Evolutionary conservation across 2,329 filamentous ascomycete species (phyloP).

Genomic region (Trichoderma polysporum): DNA sequence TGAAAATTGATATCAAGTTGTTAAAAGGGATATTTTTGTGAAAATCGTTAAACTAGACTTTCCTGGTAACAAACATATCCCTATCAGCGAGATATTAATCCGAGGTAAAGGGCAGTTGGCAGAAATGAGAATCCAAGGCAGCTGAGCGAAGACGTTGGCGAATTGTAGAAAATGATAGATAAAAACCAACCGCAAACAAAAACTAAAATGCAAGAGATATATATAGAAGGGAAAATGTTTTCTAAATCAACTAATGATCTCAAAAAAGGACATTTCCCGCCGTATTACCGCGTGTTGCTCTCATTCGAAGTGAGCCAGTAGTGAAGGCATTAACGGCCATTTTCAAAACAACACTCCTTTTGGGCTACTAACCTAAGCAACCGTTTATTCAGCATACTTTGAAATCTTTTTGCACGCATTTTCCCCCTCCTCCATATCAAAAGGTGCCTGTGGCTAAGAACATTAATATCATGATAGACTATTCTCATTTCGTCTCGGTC

Average conservation of each 20-base stretch:
- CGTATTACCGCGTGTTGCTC: not conserved
- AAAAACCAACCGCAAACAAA: too few relatives aligned
- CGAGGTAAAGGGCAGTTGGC: not conserved
- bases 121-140: not conserved
- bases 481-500: not conserved
- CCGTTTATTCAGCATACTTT: not conserved
- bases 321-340: not conserved
- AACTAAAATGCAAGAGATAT: too few relatives aligned
- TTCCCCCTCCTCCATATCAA: not conserved
- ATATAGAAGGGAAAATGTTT: too few relatives aligned
- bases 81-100: too few relatives aligned
- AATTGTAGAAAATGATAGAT: too few relatives aligned
- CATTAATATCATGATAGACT: not conserved
- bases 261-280: not conserved
- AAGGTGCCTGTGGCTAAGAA: too few relatives aligned
- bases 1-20: not conserved
- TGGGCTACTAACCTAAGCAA: not conserved
- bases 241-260: not conserved
- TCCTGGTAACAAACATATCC: too few relatives aligned
- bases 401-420: not conserved
- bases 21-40: too few relatives aligned
- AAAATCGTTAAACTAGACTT: too few relatives aligned
- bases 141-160: too few relatives aligned
- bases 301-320: not conserved
- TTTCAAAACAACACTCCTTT: conserved; percentile 1